Evolutionary conservation across 2,329 filamentous ascomycete species (phyloP).

Genomic region (Emergomyces africanus): DNA sequence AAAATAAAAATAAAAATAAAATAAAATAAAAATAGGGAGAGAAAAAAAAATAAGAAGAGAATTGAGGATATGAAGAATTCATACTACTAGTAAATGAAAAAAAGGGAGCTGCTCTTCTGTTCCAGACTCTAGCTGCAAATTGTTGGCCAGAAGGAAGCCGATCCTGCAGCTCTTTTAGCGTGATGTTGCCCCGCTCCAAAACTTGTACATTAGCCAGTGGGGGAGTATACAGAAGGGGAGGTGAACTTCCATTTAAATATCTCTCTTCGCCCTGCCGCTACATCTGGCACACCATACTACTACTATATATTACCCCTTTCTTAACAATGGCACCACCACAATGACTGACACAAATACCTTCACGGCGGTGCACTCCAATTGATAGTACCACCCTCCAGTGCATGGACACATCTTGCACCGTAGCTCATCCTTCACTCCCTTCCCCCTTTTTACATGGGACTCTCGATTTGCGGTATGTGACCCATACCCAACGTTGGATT

Average conservation of each 20-base stretch:
- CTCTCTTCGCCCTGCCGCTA: not conserved
- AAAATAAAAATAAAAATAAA: too few relatives aligned
- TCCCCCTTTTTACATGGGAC: not conserved
- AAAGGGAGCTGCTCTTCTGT: too few relatives aligned
- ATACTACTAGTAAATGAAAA: too few relatives aligned
- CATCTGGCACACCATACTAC: not conserved
- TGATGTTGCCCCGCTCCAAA: not conserved
- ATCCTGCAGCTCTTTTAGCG: not conserved
- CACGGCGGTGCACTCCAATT: not conserved
- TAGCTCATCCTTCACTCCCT: not conserved
- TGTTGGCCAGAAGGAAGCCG: not conserved
- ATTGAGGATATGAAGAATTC: too few relatives aligned
- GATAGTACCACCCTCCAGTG: not conserved
- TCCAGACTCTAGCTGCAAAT: too few relatives aligned
- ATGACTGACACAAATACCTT: not conserved
- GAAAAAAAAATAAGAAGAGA: too few relatives aligned
- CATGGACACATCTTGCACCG: not conserved
- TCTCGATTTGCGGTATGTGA: not conserved
- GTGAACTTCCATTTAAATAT: too few relatives aligned
- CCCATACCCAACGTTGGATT: not conserved
- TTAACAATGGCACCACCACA: not conserved
- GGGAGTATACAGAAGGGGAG: too few relatives aligned
- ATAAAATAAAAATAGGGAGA: too few relatives aligned
- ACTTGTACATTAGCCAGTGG: too few relatives aligned
- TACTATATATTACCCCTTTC: not conserved